Evolutionary conservation across 2,329 filamentous ascomycete genomes (phyloP).

Genomic region (Penicillium sumatraense): DNA sequence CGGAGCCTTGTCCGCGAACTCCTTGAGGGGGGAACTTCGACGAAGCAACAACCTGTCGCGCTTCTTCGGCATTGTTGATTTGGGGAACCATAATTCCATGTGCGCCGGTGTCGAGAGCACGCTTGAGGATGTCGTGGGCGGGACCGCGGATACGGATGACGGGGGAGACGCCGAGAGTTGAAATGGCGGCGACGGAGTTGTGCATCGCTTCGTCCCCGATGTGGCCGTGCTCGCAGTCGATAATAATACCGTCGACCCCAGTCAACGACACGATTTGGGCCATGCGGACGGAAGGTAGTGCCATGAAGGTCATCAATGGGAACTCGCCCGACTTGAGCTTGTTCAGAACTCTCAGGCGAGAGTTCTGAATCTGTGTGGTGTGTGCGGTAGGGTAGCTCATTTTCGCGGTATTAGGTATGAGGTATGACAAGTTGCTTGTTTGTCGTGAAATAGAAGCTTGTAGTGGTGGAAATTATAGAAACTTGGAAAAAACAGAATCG

Average conservation of each 20-base stretch:
- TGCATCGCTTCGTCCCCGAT: constrained; percentile 36
- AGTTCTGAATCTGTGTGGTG: constrained; percentile 44
- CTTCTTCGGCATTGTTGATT: constrained; percentile 57
- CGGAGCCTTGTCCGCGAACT: constrained; percentile 34
- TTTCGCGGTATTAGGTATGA: not conserved
- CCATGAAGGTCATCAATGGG: constrained; percentile 57
- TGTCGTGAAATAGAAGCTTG: not conserved
- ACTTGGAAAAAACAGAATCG: not conserved
- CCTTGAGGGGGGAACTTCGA: constrained; percentile 37
- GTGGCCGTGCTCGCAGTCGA: constrained; percentile 34
- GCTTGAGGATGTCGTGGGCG: constrained; percentile 29
- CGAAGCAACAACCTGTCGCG: constrained; percentile 26
- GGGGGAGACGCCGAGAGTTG: constrained; percentile 29
- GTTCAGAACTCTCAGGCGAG: constrained; percentile 51
- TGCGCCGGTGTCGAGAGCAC: constrained; percentile 30
- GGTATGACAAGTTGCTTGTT: not conserved
- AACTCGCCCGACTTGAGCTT: constrained; percentile 45
- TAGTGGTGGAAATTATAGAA: not conserved
- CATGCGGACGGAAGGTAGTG: constrained; percentile 51
- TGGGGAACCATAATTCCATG: constrained; percentile 51
- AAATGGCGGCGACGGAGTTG: constrained; percentile 30
- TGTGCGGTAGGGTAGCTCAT: constrained; percentile 33
- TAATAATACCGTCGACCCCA: constrained; percentile 67
- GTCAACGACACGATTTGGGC: constrained; percentile 64
- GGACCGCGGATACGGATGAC: constrained; percentile 28